Base-by-base conservation (phyloP, 768 basidiomycete genomes). In the Suillus plorans region DNA sequence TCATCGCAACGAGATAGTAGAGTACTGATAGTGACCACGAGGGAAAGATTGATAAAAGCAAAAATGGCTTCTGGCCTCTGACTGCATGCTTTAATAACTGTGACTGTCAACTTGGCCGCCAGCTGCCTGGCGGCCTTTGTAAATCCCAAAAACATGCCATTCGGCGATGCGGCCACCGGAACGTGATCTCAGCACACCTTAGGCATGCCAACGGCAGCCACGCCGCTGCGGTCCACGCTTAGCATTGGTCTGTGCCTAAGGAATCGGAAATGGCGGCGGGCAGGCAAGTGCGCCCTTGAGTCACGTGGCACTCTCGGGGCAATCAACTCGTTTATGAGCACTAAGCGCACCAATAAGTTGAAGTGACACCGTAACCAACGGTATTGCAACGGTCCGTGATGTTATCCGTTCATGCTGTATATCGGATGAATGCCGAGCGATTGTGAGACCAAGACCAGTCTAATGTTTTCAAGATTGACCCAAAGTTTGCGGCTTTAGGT, bases 1-100 rank as follows among this genome's bases (percentile, higher is more conserved):
- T 63, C 71, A 74, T 75, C 14, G 28, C 20, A 47, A 34, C 16
- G 36, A 37, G 37, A 58, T 41, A 28, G 16, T 16, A 41, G 10
- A 25, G 28, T 59, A 20, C 5, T 20, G 41, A 59, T 59, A 59
- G 13, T 20, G 58, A 59, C 28, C 28, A 59, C 10, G 25, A 42
- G 10, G 42, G 41, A 59, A 59, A 59, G 18, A 42, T 42, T 14
- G 57, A 39, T 42, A 41, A 28, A 18, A 59, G 57, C 10, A 6
- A 59, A 31, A 16, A 39, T 16, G n/a, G 13, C 13, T 39, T 22
- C 56, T 37, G 36, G 34, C 13, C 14, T 25, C 5, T 41, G 57
- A 41, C 31, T 31, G 25, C 39, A 22, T 58, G 37, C 57, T 14
- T 37, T 59, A 42, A 42, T 59, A 59, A 59, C 41, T 42, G 4